Conservation (phyloP, 805 yeast species). For the Candida hispaniensis region DNA sequence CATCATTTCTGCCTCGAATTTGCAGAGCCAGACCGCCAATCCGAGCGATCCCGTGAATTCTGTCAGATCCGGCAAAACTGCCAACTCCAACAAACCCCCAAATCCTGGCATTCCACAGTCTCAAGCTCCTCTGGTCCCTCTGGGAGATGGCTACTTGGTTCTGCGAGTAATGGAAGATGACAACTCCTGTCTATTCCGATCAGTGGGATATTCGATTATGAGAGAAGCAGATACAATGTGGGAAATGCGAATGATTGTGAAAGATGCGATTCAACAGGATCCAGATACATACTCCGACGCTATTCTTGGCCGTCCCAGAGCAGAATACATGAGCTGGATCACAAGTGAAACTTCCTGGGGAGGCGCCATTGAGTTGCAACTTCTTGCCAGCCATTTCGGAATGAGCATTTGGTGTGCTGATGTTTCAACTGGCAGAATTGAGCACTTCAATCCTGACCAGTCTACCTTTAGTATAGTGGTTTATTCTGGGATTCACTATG, state of each 20-base stretch:
- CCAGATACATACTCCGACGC: constrained; percentile 43
- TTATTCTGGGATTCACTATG: constrained; percentile 68
- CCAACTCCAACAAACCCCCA: no score
- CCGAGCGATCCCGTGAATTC: no score
- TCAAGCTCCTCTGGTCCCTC: no score
- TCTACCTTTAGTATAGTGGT: constrained; percentile 41
- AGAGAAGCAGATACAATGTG: constrained; percentile 36
- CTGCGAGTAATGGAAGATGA: constrained; percentile 61
- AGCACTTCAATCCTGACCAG: constrained; percentile 41
- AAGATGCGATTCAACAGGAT: constrained; percentile 35
- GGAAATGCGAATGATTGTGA: constrained; percentile 44
- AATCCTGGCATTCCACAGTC: no score
- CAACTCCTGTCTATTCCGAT: constrained; percentile 65
- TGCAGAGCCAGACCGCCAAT: no score
- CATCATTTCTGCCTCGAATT: constrained; percentile 29
- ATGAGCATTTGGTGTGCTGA: constrained; percentile 52
- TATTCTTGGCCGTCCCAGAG: constrained; percentile 42
- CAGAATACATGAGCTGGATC: constrained; percentile 54
- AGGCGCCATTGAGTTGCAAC: constrained; percentile 67
- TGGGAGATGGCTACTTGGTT: no score
- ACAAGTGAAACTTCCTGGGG: constrained; percentile 58
- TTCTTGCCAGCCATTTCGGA: constrained; percentile 42
- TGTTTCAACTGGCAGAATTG: constrained; percentile 48
- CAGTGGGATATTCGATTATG: constrained; percentile 45
- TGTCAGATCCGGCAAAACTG: no score